These are phyloP conservation scores for Trifolium dubium DNA, from an alignment of 306 rosid species.

Conservation along the genomic window DNA sequence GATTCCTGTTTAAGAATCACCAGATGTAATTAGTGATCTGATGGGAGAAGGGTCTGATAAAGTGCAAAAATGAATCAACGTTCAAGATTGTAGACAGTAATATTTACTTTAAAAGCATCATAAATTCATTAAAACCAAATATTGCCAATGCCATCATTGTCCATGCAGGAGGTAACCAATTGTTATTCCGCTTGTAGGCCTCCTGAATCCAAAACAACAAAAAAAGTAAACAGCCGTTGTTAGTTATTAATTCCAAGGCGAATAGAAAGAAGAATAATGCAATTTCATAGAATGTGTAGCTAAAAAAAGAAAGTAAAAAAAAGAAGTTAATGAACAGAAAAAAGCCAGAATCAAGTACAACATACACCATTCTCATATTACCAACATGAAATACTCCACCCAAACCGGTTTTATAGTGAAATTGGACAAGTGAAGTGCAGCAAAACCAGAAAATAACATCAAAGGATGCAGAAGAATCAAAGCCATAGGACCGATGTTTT, in stretches of 20 bases:
- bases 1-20: slow-evolving; percentile 72
- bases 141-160: slow-evolving; percentile 71
- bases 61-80: not conserved
- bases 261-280: slow-evolving; percentile 12
- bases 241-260: slow-evolving; percentile 26
- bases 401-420: slow-evolving; percentile 12
- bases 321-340: not conserved
- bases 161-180: slow-evolving; percentile 97
- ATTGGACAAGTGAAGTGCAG: slow-evolving; percentile 5
- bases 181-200: slow-evolving; percentile 77
- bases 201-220: slow-evolving; percentile 61
- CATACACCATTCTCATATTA: slow-evolving; percentile 9
- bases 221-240: slow-evolving; percentile 1
- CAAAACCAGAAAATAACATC: slow-evolving; percentile 1
- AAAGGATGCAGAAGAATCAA: slow-evolving; percentile 23
- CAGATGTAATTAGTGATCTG: slow-evolving; percentile 28
- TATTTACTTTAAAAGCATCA: slow-evolving; percentile 74
- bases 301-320: not conserved
- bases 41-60: slow-evolving; percentile 16
- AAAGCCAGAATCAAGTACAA: slow-evolving; percentile 13
- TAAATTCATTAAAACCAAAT: slow-evolving; percentile 88
- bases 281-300: slow-evolving; percentile 18
- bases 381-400: slow-evolving; percentile 17
- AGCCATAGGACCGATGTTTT: not conserved
- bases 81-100: slow-evolving; percentile 24